phyloP scores from a whole-genome alignment of 2,329 filamentous ascomycete species.

The Fusarium albosuccineum region DNA sequence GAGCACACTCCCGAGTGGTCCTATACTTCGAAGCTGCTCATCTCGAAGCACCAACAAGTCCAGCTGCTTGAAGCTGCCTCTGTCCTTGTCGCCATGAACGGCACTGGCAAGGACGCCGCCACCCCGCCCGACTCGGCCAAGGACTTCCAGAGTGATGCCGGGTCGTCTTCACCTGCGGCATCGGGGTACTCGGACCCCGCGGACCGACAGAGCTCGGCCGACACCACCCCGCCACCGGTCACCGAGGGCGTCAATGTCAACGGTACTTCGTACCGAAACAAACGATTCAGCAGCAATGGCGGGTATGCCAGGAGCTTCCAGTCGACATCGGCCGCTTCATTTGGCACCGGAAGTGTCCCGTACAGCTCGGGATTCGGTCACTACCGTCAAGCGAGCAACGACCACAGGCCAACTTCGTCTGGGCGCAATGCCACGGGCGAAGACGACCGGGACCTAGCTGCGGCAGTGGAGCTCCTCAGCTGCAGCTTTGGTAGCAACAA shows the following conservation, averaged over 20 bases:
- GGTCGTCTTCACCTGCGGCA: slow-evolving; percentile 83
- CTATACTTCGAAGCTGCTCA: slow-evolving; percentile 95
- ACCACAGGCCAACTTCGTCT: slow-evolving; percentile 82
- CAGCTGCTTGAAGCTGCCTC: slow-evolving; percentile 96
- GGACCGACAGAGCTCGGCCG: slow-evolving; percentile 84
- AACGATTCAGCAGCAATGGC: slow-evolving; percentile 70
- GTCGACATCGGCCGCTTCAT: slow-evolving; percentile 70
- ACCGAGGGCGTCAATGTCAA: slow-evolving; percentile 72
- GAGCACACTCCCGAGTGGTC: slow-evolving; percentile 99
- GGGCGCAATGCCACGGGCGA: slow-evolving; percentile 81
- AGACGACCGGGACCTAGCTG: slow-evolving; percentile 88
- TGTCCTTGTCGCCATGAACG: slow-evolving; percentile 93
- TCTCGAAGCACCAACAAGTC: slow-evolving; percentile 99
- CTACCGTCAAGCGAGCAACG: slow-evolving; percentile 80
- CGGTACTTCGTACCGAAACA: slow-evolving; percentile 65
- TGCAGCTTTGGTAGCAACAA: slow-evolving; percentile 87
- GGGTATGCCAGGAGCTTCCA: slow-evolving; percentile 85
- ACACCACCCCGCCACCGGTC: slow-evolving; percentile 91
- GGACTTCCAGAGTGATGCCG: slow-evolving; percentile 81
- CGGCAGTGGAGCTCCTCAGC: slow-evolving; percentile 89
- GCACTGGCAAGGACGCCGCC: slow-evolving; percentile 60
- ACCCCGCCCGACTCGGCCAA: slow-evolving; percentile 75
- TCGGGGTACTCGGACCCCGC: slow-evolving; percentile 85
- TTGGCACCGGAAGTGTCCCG: slow-evolving; percentile 61
- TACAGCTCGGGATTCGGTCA: slow-evolving; percentile 65